Base-by-base conservation (phyloP, 2,329 filamentous ascomycete species). In the Cryphonectria nitschkei region DNA sequence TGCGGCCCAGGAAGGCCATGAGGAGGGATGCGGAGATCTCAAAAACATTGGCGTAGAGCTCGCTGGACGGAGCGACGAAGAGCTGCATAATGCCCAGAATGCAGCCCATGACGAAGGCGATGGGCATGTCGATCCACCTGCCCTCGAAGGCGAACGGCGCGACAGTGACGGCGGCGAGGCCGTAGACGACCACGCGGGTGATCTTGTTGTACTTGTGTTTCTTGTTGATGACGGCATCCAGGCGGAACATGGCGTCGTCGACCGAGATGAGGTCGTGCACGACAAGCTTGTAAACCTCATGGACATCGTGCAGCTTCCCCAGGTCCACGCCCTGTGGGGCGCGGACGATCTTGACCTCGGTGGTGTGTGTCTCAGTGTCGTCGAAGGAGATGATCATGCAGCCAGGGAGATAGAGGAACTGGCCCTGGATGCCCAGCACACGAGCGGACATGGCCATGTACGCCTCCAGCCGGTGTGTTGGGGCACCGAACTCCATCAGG, bases 311-410 rank as follows among this genome's bases (percentile, higher is more conserved):
- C 16, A 95, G 86, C 76, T 91, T 92, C 39, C 92, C 92, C 0
- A 95, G 84, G 77, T 95, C 89, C 13, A 95, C 86, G 1, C 91
- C 92, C 76, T 93, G 91, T 0, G 82, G 81, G 0, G 89, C 87
- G 4, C 90, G 87, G 8, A 94, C 89, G 43, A 94, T 86, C 81
- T 93, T 93, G 73, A 94, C 92, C 77, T 94, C 92, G n/a, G 91
- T 91, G 0, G 92, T 94, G 76, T 94, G 92, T 0, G 92, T 93
- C 0, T 82, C 81, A 74, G 82, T 84, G 79, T 95, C 93, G 76
- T 93, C 94, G 77, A 98, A 97, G 5, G 93, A 95, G 77, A 97
- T 92, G 70, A 98, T 93, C 95, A 98, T 98, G 77, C 93, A 97
- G 0, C 93, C 93, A 0, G 95, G 94, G 41, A 97, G 89, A 78